Conservation (phyloP, 352 stramenopile genomes). For the Phytopythium litorale region DNA sequence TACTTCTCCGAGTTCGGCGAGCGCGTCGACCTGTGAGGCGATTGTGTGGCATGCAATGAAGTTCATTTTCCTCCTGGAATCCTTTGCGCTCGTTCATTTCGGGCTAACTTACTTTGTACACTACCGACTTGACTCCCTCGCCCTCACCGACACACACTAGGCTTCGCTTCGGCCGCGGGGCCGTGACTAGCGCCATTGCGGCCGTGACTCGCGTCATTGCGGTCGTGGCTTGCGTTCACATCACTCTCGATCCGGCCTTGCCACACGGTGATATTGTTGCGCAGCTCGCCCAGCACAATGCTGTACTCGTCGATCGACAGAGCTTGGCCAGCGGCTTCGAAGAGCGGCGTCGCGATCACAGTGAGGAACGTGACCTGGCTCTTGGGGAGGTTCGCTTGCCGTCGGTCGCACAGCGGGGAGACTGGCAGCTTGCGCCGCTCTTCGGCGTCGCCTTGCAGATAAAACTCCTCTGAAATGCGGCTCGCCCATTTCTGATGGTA, state of each 20-base stretch:
- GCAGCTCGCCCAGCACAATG: slow-evolving; percentile 41
- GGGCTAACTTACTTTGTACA: neutral
- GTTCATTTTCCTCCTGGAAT: neutral
- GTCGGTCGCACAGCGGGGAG: slow-evolving; percentile 56
- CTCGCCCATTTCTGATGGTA: slow-evolving; percentile 62
- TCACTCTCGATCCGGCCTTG: slow-evolving; percentile 34
- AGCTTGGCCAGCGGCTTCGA: slow-evolving; percentile 50
- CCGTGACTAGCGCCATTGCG: neutral
- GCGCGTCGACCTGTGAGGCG: slow-evolving; percentile 22
- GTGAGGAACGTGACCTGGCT: slow-evolving; percentile 69
- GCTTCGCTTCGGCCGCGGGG: neutral
- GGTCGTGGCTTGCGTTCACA: neutral
- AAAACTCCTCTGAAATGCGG: slow-evolving; percentile 68
- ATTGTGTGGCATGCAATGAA: neutral
- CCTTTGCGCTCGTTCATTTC: neutral
- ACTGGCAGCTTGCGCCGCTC: slow-evolving; percentile 46
- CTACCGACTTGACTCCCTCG: neutral
- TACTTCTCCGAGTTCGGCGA: slow-evolving; percentile 84
- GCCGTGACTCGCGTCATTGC: neutral
- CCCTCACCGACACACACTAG: neutral
- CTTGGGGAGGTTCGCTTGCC: slow-evolving; percentile 50
- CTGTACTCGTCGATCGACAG: slow-evolving; percentile 64
- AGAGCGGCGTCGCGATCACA: slow-evolving; percentile 56
- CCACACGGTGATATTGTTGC: slow-evolving; percentile 49
- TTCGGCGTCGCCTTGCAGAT: slow-evolving; percentile 58